Percentiles rank a stretch among this genome's conserved stretches.
Conservation (phyloP, 2,329 filamentous ascomycete species). For the Botrytis fabae region DNA sequence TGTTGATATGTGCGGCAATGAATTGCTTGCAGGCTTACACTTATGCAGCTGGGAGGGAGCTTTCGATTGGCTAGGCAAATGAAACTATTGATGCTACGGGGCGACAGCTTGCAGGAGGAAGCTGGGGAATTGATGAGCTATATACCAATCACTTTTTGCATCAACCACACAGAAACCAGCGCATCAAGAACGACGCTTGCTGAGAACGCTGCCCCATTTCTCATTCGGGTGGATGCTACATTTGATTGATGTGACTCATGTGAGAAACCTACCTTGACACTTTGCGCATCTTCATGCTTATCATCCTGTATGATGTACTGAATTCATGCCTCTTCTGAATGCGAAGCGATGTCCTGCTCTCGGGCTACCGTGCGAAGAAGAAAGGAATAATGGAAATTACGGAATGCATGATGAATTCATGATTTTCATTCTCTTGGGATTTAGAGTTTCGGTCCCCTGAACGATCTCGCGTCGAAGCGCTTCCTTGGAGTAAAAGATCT, state of each 20-base stretch:
- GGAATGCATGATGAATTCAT: constrained; percentile 10
- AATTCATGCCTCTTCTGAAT: not conserved
- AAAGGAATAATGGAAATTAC: not conserved
- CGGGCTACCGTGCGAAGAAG: not conserved
- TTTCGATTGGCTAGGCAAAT: constrained; percentile 15
- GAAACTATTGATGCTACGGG: constrained; percentile 24
- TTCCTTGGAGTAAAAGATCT: constrained; percentile 9
- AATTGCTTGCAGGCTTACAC: constrained; percentile 17
- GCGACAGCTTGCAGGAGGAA: constrained; percentile 13
- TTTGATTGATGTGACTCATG: constrained; percentile 2
- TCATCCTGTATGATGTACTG: not conserved
- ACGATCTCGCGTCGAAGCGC: constrained; percentile 14
- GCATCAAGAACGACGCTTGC: constrained; percentile 12
- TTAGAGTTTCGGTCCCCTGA: constrained; percentile 14
- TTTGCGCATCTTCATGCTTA: constrained; percentile 8
- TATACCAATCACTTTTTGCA: constrained; percentile 19
- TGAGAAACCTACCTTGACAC: not conserved
- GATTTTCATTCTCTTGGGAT: constrained; percentile 7
- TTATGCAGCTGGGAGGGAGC: not conserved
- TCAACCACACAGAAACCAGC: constrained; percentile 23
- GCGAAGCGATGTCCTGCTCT: not conserved
- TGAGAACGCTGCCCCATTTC: not conserved
- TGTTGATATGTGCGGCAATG: constrained; percentile 17
- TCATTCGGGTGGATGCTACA: not conserved
- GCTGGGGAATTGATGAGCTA: constrained; percentile 14